These are phyloP conservation scores for Nitzschia sp. DNA, from an alignment of 108 stramenopile species.

Conservation along the genomic window DNA sequence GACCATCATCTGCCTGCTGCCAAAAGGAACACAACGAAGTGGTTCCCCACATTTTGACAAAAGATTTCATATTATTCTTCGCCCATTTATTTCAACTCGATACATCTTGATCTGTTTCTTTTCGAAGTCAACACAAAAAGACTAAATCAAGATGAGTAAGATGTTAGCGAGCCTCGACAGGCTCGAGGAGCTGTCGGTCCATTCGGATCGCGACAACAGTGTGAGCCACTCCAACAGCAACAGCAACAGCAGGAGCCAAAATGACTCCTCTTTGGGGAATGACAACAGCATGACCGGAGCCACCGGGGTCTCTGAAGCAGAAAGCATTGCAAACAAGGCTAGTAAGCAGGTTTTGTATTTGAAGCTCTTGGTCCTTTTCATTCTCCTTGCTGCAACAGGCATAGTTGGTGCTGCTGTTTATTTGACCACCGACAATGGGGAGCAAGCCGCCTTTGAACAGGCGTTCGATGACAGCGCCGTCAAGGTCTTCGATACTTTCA, in stretches of 20 bases:
- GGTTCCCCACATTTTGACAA: too few species aligned
- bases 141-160: slow-evolving; percentile 2
- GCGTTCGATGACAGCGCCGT: slow-evolving; percentile 11
- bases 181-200: slow-evolving; percentile 7
- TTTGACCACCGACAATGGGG: slow-evolving; percentile 7
- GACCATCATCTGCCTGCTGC: too few species aligned
- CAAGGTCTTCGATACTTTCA: slow-evolving; percentile 21
- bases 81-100: too few species aligned
- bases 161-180: slow-evolving; percentile 19
- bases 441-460: slow-evolving; percentile 7
- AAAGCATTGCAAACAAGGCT: slow-evolving; percentile 8
- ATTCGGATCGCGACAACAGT: not conserved
- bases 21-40: too few species aligned
- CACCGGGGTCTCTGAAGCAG: not conserved
- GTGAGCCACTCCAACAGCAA: not conserved
- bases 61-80: too few species aligned
- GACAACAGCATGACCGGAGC: not conserved
- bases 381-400: slow-evolving; percentile 4
- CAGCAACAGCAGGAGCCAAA: not conserved
- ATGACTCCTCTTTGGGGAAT: not conserved
- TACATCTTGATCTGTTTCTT: too few species aligned
- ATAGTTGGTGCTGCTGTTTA: slow-evolving; percentile 11
- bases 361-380: slow-evolving; percentile 10
- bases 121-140: too few species aligned
- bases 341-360: slow-evolving; percentile 3